These are phyloP conservation scores for Diaporthe longicolla DNA, from an alignment of 2,329 filamentous ascomycete species.

Conservation along the genomic window DNA sequence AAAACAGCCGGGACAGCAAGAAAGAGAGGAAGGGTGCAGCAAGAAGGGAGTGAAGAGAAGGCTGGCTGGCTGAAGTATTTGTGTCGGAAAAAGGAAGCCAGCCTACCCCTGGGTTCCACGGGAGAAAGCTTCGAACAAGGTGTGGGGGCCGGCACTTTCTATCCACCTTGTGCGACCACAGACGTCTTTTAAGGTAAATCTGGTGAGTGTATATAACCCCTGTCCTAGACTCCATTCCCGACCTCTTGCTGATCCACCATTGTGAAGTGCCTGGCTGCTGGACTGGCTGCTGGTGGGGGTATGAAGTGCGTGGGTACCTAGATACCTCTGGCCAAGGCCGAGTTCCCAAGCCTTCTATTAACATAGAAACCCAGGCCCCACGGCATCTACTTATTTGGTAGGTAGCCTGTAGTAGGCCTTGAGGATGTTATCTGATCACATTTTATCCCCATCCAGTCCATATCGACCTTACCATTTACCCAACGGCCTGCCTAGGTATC, in stretches of 20 bases:
- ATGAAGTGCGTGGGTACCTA: background rate
- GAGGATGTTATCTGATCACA: background rate
- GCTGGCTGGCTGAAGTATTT: conserved; percentile 29
- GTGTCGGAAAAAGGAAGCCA: conserved; percentile 23
- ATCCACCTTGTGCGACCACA: conserved; percentile 13
- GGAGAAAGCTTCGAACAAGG: conserved; percentile 30
- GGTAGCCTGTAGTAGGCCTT: no score
- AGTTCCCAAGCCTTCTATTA: background rate
- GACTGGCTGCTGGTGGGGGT: background rate
- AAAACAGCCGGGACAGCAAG: background rate
- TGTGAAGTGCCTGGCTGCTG: conserved; percentile 10
- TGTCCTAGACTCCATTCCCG: conserved; percentile 32
- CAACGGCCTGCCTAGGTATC: background rate
- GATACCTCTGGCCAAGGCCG: conserved; percentile 3
- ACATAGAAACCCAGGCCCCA: no score
- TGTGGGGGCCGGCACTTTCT: conserved; percentile 31
- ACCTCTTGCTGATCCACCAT: conserved; percentile 25
- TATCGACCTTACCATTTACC: background rate
- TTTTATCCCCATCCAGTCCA: background rate
- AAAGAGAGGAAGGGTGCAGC: background rate
- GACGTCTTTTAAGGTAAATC: background rate
- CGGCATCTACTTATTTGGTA: no score
- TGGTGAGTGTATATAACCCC: conserved; percentile 4
- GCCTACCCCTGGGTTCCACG: conserved; percentile 26
- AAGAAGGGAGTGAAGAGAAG: conserved; percentile 5